A percentile compares a stretch with the other conserved stretches of the same genome.
phyloP scores from a whole-genome alignment of 345 rosid genomes.

The Hypericum perforatum region DNA sequence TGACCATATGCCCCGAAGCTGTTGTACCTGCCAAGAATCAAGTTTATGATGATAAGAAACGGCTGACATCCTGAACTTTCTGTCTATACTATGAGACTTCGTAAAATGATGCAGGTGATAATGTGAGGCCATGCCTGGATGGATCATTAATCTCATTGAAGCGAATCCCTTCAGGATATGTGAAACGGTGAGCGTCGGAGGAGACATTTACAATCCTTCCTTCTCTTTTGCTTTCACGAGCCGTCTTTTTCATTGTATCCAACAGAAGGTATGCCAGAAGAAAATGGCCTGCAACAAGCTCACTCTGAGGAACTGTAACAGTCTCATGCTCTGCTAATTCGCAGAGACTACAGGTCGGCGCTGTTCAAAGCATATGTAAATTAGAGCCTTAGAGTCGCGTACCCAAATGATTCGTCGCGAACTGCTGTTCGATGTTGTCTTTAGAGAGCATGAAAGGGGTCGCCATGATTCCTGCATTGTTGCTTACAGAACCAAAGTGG shows the following conservation, averaged over 20 bases:
- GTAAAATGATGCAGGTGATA: neutral
- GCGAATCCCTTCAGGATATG: slow-evolving; percentile 52
- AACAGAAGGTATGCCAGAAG: slow-evolving; percentile 54
- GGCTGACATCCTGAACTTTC: neutral
- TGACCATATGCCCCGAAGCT: slow-evolving; percentile 50
- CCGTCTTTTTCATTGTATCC: slow-evolving; percentile 67
- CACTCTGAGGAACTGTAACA: neutral
- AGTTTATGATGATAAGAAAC: neutral
- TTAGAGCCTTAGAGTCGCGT: neutral
- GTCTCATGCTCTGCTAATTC: neutral
- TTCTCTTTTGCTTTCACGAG: slow-evolving; percentile 42
- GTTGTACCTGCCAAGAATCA: slow-evolving; percentile 33
- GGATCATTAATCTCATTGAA: slow-evolving; percentile 55
- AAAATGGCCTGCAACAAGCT: slow-evolving; percentile 54
- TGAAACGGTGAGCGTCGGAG: slow-evolving; percentile 47
- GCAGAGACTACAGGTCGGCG: neutral
- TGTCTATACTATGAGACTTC: no score
- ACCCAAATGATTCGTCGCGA: slow-evolving; percentile 53
- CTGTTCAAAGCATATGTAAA: neutral
- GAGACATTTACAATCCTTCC: slow-evolving; percentile 66
- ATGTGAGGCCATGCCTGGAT: slow-evolving; percentile 31
- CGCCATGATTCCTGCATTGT: slow-evolving; percentile 43
- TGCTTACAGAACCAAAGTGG: slow-evolving; percentile 20
- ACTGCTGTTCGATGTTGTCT: slow-evolving; percentile 40
- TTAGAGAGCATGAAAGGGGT: slow-evolving; percentile 36